Evolutionary conservation across 495 filamentous ascomycete genomes (phyloP).

Genomic region (Xylaria cubensis): DNA sequence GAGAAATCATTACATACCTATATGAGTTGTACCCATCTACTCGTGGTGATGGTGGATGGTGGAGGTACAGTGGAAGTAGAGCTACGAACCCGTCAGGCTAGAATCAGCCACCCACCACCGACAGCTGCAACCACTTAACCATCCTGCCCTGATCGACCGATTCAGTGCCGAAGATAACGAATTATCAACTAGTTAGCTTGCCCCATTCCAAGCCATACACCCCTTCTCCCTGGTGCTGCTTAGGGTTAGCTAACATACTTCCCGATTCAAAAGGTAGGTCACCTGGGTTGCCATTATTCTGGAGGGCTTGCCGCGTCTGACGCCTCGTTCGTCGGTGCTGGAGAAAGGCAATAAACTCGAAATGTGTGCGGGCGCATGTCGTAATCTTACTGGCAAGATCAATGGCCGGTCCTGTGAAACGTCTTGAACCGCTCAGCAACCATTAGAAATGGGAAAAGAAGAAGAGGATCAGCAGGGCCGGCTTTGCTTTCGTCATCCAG

Average conservation of each 20-base stretch:
- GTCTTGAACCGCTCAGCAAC: neutral
- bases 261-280: neutral
- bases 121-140: slow-evolving; percentile 22
- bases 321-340: slow-evolving; percentile 5
- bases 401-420: slow-evolving; percentile 10
- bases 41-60: neutral
- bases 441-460: slow-evolving; percentile 13
- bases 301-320: slow-evolving; percentile 18
- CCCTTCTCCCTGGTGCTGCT: slow-evolving; percentile 2
- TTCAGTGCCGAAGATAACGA: slow-evolving; percentile 16
- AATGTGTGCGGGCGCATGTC: neutral
- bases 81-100: neutral
- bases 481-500: slow-evolving; percentile 13
- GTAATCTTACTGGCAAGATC: slow-evolving; percentile 14
- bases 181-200: neutral
- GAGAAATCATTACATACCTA: neutral
- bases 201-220: slow-evolving; percentile 5
- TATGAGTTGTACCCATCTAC: neutral
- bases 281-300: neutral
- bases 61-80: neutral
- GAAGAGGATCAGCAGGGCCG: slow-evolving; percentile 13
- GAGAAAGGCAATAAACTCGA: neutral
- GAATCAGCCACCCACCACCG: neutral
- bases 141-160: slow-evolving; percentile 22
- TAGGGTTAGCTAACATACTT: neutral